Evolutionary conservation across 768 basidiomycete species (phyloP).

Genomic region (Termitomyces sp.): DNA sequence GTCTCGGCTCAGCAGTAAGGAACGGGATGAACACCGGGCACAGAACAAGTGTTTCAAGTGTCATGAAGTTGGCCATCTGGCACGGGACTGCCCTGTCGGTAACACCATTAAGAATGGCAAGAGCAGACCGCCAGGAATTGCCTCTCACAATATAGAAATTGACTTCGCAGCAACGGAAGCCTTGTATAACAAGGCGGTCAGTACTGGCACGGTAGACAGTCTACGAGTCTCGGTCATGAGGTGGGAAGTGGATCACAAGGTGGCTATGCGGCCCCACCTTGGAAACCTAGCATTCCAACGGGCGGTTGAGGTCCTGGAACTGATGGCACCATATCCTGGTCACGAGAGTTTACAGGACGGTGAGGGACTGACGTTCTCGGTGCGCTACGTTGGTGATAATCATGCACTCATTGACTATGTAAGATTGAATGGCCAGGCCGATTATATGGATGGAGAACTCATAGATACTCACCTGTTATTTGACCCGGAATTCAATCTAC

Average conservation of each 20-base stretch:
- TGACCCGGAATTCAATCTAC: background rate
- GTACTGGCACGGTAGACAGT: background rate
- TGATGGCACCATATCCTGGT: background rate
- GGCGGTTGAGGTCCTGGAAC: background rate
- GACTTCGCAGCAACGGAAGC: background rate
- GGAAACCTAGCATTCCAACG: background rate
- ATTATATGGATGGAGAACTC: background rate
- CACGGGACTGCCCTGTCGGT: background rate
- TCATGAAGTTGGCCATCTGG: background rate
- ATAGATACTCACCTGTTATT: background rate
- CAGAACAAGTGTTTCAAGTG: too few species aligned
- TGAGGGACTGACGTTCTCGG: background rate
- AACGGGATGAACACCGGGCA: background rate
- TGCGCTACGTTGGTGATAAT: background rate
- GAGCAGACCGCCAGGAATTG: slow-evolving; percentile 11
- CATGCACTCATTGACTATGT: background rate
- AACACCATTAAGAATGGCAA: slow-evolving; percentile 11
- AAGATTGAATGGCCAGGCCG: background rate
- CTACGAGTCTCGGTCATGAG: background rate
- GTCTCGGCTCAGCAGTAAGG: background rate
- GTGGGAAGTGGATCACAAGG: background rate
- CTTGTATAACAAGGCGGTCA: background rate
- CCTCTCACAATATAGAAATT: background rate
- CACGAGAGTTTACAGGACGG: too few species aligned
- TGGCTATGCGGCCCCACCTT: background rate